Conservation (phyloP, 192 early-diverging fungal species). For the Radiomyces spectabilis region DNA sequence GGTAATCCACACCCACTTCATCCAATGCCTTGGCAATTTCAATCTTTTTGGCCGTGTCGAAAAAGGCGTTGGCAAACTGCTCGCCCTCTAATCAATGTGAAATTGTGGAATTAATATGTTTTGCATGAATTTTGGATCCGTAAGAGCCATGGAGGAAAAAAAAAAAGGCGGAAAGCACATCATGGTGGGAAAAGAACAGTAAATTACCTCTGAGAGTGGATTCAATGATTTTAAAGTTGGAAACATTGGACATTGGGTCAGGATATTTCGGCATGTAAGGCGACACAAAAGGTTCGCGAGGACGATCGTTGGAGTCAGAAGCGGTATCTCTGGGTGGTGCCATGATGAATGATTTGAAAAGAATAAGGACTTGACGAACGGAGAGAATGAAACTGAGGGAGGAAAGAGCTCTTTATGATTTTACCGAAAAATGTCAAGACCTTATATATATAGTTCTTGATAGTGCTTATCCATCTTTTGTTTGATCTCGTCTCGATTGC, state of each 20-base stretch:
- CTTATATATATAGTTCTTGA: too few relatives aligned
- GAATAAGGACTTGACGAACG: too few relatives aligned
- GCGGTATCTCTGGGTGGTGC: not conserved
- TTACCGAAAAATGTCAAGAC: too few relatives aligned
- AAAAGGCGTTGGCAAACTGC: constrained; percentile 99
- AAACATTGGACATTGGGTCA: constrained; percentile 74
- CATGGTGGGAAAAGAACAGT: not conserved
- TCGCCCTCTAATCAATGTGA: constrained; percentile 70
- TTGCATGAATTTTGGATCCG: too few relatives aligned
- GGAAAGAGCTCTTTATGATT: too few relatives aligned
- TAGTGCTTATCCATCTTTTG: too few relatives aligned
- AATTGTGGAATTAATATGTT: too few relatives aligned
- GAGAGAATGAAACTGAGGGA: too few relatives aligned
- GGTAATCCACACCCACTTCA: constrained; percentile 96
- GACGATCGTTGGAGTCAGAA: constrained; percentile 1
- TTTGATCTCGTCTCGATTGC: too few relatives aligned
- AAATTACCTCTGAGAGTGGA: constrained; percentile 83
- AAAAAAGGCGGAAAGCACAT: not conserved
- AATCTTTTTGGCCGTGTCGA: constrained; percentile 95
- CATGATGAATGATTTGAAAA: constrained; percentile 1
- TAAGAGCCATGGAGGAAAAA: too few relatives aligned
- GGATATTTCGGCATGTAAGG: constrained; percentile 45
- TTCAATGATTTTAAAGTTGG: constrained; percentile 94
- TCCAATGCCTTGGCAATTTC: constrained; percentile 97
- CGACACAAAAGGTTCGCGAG: constrained; percentile 26